phyloP scores from a whole-genome alignment of 2,329 filamentous ascomycete genomes.

The Phaeosphaeria sp. region DNA sequence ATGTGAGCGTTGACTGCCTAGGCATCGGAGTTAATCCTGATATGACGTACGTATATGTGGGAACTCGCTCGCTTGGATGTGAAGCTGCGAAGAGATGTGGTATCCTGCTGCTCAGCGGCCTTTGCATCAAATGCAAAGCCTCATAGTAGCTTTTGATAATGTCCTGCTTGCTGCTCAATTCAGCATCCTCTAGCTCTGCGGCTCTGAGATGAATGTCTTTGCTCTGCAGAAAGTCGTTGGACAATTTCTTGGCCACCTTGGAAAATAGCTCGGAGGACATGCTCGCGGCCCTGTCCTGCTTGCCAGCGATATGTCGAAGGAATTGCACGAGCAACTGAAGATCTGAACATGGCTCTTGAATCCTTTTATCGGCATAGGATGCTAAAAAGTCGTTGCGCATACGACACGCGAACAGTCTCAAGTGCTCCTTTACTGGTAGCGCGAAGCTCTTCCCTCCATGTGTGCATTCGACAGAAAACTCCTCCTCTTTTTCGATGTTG shows the following conservation, averaged over 20 bases:
- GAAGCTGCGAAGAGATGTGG: constrained; percentile 18
- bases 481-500: constrained; percentile 11
- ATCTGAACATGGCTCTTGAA: constrained; percentile 18
- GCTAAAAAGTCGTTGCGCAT: constrained; percentile 17
- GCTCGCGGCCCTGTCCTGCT: constrained; percentile 11
- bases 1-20: constrained; percentile 6
- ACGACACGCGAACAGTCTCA: constrained; percentile 14
- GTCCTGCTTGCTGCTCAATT: constrained; percentile 12
- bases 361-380: constrained; percentile 8
- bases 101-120: constrained; percentile 4
- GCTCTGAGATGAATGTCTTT: constrained; percentile 18
- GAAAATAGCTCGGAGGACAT: constrained; percentile 20
- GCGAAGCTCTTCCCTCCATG: constrained; percentile 4
- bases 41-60: neutral
- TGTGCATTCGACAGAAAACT: constrained; percentile 14
- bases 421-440: constrained; percentile 5
- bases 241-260: constrained; percentile 13
- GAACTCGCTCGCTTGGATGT: constrained; percentile 5
- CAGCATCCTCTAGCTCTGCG: constrained; percentile 8
- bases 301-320: constrained; percentile 14
- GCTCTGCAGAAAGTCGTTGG: constrained; percentile 11
- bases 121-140: constrained; percentile 13
- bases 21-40: neutral
- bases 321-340: constrained; percentile 17
- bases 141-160: constrained; percentile 21